Base-by-base conservation (phyloP, 2,329 filamentous ascomycete species). In the Penicillium sp. region DNA sequence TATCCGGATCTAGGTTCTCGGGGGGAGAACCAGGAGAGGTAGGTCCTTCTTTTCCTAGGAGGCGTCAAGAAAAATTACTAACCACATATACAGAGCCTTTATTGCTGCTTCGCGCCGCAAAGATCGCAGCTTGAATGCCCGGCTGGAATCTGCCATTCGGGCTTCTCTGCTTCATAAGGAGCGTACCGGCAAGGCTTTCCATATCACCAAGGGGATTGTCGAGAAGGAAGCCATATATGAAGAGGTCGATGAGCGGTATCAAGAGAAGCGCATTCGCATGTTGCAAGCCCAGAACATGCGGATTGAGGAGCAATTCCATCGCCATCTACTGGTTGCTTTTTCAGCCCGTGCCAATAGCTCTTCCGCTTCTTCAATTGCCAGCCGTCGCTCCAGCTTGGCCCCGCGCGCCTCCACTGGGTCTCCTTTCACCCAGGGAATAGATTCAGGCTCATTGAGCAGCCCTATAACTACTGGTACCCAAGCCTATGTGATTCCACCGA, bases 211-310 rank as follows among this genome's bases (percentile, higher is more conserved):
- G 70, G 83, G 94, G 64, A 91, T 94, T 72, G 91, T 96, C 11
- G 78, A 88, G 61, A 91, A 90, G 56, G 92, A 96, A 69, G 90
- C 95, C 69, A 95, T 96, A 90, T 96, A 96, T 67, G 91, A 96
- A 65, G 92, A 96, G 70, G 89, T 95, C 65, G 91, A 95, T 46
- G 89, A 95, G 61, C 88, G 92, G 50, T 72, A 72, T 44, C 69
- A 71, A 49, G 69, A 72, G 46, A 73, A 72, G 50, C 67, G 70
- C 28, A 66, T 69, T 38, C 66, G 64, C n/a, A 69, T 72, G 62
- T 60, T 73, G 43, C 68, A 72, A 36, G 67, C 64, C 4, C 70
- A 73, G 56, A 72, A 68, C 53, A 58, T 64, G 58, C 65, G 70
- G 53, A 65, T 73, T 44, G 67, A 73, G 51, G 63, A 66, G 44